These are phyloP conservation scores for Selaginella moellendorffii DNA, from an alignment of 75 land plant species.

Conservation along the genomic window DNA sequence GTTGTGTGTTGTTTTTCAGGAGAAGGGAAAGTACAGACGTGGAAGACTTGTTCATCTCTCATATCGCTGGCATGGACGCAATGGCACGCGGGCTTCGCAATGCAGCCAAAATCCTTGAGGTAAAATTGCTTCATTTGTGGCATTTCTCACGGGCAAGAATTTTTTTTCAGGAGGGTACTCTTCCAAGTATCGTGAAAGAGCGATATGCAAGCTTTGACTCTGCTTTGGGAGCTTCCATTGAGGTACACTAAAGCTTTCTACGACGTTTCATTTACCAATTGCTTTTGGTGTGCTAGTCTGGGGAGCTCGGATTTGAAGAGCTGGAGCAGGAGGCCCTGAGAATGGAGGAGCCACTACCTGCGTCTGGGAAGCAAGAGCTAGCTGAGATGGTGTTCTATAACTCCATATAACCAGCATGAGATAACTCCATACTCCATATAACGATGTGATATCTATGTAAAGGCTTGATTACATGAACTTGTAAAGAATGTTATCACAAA, in stretches of 20 bases:
- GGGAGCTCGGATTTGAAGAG: constrained; percentile 59
- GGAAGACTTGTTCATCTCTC: constrained; percentile 88
- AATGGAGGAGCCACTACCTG: constrained; percentile 60
- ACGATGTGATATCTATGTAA: too few relatives aligned
- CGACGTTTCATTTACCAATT: constrained; percentile 4
- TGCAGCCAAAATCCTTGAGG: constrained; percentile 81
- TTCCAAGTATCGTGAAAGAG: constrained; percentile 60
- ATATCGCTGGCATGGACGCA: constrained; percentile 88
- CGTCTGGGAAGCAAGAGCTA: too few relatives aligned
- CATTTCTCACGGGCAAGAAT: too few relatives aligned
- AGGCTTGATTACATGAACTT: too few relatives aligned
- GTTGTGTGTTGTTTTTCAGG: constrained; percentile 27
- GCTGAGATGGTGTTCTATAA: too few relatives aligned
- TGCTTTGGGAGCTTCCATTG: constrained; percentile 63
- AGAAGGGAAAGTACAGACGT: constrained; percentile 93
- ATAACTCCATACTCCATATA: too few relatives aligned
- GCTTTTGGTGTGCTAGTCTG: constrained; percentile 34
- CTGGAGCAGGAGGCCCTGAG: constrained; percentile 79
- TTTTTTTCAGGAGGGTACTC: constrained; percentile 70
- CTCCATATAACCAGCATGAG: too few relatives aligned
- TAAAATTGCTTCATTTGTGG: background rate
- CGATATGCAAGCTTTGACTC: constrained; percentile 73
- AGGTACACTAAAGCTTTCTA: constrained; percentile 30
- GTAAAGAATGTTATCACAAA: too few relatives aligned
- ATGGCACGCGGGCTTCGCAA: constrained; percentile 89